A percentile compares a stretch with the other conserved stretches of the same genome.
These are phyloP conservation scores for Daedaleopsis nitida DNA, from an alignment of 768 basidiomycete species.

Conservation along the genomic window DNA sequence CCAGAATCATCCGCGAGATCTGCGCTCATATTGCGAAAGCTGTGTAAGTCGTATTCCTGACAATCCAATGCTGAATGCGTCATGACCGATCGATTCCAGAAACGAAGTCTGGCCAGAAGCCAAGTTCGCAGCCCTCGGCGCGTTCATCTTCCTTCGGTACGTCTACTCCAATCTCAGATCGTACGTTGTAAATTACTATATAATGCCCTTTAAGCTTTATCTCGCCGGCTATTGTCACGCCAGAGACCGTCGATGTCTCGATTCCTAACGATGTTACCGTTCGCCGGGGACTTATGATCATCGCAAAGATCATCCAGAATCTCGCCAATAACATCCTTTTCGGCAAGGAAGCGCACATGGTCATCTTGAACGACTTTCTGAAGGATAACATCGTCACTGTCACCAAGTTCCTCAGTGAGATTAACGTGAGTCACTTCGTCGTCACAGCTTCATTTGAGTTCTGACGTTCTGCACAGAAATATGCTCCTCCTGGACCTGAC, in stretches of 20 bases:
- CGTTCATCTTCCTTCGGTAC: constrained; percentile 89
- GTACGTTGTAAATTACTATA: not conserved
- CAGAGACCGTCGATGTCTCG: constrained; percentile 83
- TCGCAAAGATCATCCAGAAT: constrained; percentile 92
- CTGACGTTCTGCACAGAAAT: constrained; percentile 38
- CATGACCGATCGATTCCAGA: constrained; percentile 31
- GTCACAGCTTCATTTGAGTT: not conserved
- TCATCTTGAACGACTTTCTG: constrained; percentile 74
- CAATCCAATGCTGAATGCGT: too few species aligned
- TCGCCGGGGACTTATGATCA: constrained; percentile 79
- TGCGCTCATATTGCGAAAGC: constrained; percentile 77
- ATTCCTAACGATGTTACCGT: constrained; percentile 62
- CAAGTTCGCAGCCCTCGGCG: constrained; percentile 81
- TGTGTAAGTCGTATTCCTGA: constrained; percentile 60
- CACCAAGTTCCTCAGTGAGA: constrained; percentile 74
- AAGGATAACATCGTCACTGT: constrained; percentile 69
- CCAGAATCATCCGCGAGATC: constrained; percentile 84
- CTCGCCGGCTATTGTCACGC: constrained; percentile 86
- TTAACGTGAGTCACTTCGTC: constrained; percentile 52
- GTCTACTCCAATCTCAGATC: constrained; percentile 5
- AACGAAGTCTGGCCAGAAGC: constrained; percentile 74
- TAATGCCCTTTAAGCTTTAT: constrained; percentile 62
- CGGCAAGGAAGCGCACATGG: constrained; percentile 89
- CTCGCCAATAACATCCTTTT: constrained; percentile 94
- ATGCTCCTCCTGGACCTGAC: constrained; percentile 44